Evolutionary conservation across 2,329 filamentous ascomycete genomes (phyloP), one percentile per base, ranked within the genome.

Genomic region (Dissoconium aciculare): DNA sequence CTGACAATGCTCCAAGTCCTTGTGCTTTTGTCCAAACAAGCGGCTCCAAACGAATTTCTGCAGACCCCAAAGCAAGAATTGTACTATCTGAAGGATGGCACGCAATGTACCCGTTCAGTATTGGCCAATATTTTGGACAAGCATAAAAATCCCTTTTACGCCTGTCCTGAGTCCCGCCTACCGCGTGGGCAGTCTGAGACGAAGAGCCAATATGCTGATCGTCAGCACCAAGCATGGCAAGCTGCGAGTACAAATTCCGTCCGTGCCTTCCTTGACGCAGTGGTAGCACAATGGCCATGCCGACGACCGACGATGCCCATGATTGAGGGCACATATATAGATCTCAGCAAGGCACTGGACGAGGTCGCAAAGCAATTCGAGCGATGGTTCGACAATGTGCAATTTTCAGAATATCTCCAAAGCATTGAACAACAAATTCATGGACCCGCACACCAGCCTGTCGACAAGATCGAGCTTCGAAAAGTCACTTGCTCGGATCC

Each of bases 1-100:
- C 56, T 64, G 43, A 40, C 45, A 1, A 26, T 63, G 0, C 27
- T 71, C 1, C 52, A 56, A 25, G 49, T 57, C 0, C 40, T 74
- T 2, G 48, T 62, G 0, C 9, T 1, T 32, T 66, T 1, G 4
- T 42, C 1, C 46, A 59, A 2, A 63, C 8, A n/a, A 8, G 8
- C 19, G 19, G 8, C n/a, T 8, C 19, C 8, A n/a, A 8, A 8
- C 19, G 8, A 23, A 23, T n/a, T n/a, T 23, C 19, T 23, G 19
- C 8, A n/a, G 8, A 23, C 19, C 8, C 19, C 19, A n/a, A 8
- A n/a, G n/a, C 19, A 8, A n/a, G 19, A 23, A n/a, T 8, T 23
- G 8, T 8, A 8, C 19, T n/a, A n/a, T 8, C 8, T 23, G 8
- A 8, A n/a, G 8, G 19, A 23, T n/a, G 19, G 19, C 19, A n/a